Evolutionary conservation across 257 asterid genomes (phyloP).

Genomic region (Scutellaria minor): DNA sequence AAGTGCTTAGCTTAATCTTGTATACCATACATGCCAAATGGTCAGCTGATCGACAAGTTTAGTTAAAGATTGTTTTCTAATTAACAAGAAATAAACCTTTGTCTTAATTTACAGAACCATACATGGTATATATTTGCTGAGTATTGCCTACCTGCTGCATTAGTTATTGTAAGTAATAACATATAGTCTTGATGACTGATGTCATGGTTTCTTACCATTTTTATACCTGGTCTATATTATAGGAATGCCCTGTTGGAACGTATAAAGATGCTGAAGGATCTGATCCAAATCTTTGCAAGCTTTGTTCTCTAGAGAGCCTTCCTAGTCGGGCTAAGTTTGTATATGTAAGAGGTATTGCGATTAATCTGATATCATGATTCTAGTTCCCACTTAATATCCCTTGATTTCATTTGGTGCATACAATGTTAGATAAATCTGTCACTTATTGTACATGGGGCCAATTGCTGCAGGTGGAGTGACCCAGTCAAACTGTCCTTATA

Average conservation of each 20-base stretch:
- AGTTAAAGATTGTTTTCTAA: conserved; percentile 9
- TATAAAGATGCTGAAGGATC: conserved; percentile 87
- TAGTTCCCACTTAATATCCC: conserved; percentile 2
- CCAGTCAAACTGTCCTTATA: conserved; percentile 71
- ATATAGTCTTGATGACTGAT: not conserved
- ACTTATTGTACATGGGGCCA: conserved; percentile 35
- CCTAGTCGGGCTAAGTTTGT: conserved; percentile 86
- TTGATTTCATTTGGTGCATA: conserved; percentile 18
- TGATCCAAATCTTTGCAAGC: conserved; percentile 70
- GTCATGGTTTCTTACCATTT: conserved; percentile 31
- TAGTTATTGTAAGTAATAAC: conserved; percentile 8
- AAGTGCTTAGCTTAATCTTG: conserved; percentile 9
- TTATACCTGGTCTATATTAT: conserved; percentile 31
- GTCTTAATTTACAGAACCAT: conserved; percentile 1
- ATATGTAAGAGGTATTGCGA: conserved; percentile 76
- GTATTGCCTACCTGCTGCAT: conserved; percentile 26
- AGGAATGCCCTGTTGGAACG: conserved; percentile 95
- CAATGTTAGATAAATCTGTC: conserved; percentile 18
- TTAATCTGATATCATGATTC: conserved; percentile 23
- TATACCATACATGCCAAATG: conserved; percentile 26
- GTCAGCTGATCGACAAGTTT: conserved; percentile 7
- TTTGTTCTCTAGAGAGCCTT: conserved; percentile 74
- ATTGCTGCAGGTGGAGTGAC: conserved; percentile 86
- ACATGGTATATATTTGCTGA: conserved; percentile 20
- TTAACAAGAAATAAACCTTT: not conserved